Base-by-base conservation (phyloP, 2,329 filamentous ascomycete genomes). In the Ophiobolus disseminans region DNA sequence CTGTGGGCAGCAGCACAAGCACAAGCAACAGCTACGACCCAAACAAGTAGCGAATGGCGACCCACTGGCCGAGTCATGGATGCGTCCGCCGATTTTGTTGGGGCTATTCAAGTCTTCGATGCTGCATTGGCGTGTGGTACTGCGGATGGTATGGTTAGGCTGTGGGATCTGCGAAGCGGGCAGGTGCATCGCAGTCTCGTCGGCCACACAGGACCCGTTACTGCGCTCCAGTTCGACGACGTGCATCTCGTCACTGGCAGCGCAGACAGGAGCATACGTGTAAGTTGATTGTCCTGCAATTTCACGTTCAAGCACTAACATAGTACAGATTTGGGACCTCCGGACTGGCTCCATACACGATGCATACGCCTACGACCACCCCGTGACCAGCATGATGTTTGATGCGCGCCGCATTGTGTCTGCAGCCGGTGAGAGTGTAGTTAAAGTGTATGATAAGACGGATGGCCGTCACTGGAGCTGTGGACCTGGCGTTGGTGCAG, bases 391-490 rank as follows among this genome's bases (percentile, higher is more conserved):
- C 78, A 96, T 97, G 91, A 96, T 95, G 87, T 99, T 99, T 71
- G 94, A 99, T 74, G 78, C 85, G 11, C 86, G 92, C 42, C 86
- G 92, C 40, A 99, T 99, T 60, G 91, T 94, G 25, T 85, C 89
- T 42, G 93, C 94, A 2, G 91, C 91, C 0, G 90, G 92, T 32
- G 94, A 97, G 73, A 87, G 91, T 65, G 91, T 97, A 19, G 92
- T 94, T 62, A 99, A 99, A 77, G 89, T 99, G 50, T 99, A 97
- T 76, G 94, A 99, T 77, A 97, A 97, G 81, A 87, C 91, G 3
- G 94, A 99, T 70, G 91, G 91, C 31, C 81, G 90, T 53, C 94
- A 97, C 74, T 99, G 94, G 94, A 91, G 96, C 73, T 97, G 92
- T 74, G 94, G 94, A 43, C 87, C 91, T 2, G 93, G 92, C 26